Conservation (phyloP, 768 basidiomycete genomes). For the Mycena vulgaris region DNA sequence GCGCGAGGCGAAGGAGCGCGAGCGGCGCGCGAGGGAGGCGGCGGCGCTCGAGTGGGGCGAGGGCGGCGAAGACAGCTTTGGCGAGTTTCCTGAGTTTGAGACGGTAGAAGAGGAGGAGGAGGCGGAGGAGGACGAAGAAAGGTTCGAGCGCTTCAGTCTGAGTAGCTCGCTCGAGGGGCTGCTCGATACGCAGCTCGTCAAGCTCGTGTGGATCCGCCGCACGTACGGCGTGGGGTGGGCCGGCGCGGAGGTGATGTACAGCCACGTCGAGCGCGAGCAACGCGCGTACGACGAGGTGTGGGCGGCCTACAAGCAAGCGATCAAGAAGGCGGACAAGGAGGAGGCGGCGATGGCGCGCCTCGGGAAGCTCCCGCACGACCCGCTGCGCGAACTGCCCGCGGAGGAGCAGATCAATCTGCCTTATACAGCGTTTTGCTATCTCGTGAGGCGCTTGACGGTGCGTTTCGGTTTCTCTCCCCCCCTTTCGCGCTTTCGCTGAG, state of each 20-base stretch:
- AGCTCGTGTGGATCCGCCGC: constrained; percentile 66
- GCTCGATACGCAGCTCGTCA: constrained; percentile 70
- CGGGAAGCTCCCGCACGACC: constrained; percentile 70
- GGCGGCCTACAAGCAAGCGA: constrained; percentile 47
- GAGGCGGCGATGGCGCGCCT: constrained; percentile 57
- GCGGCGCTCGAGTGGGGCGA: constrained; percentile 47
- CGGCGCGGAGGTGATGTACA: constrained; percentile 70
- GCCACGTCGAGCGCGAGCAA: constrained; percentile 63
- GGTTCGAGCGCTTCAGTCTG: constrained; percentile 75
- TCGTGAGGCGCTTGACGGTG: constrained; percentile 75
- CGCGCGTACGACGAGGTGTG: constrained; percentile 57
- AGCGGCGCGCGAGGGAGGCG: constrained; percentile 50
- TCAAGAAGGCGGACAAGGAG: constrained; percentile 59
- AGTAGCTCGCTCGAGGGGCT: constrained; percentile 75
- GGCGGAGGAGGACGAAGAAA: constrained; percentile 53
- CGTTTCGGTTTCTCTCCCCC: constrained; percentile 28
- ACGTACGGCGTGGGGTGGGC: constrained; percentile 77
- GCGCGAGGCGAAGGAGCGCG: constrained; percentile 44
- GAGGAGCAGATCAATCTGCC: constrained; percentile 68
- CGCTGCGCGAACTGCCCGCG: constrained; percentile 54
- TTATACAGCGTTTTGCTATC: constrained; percentile 75
- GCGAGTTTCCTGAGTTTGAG: background rate
- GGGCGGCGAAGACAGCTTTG: constrained; percentile 20
- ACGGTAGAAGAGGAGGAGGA: constrained; percentile 28
- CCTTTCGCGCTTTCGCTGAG: background rate